phyloP scores from a whole-genome alignment of 768 basidiomycete genomes.

The Phanerochaete sordida region DNA sequence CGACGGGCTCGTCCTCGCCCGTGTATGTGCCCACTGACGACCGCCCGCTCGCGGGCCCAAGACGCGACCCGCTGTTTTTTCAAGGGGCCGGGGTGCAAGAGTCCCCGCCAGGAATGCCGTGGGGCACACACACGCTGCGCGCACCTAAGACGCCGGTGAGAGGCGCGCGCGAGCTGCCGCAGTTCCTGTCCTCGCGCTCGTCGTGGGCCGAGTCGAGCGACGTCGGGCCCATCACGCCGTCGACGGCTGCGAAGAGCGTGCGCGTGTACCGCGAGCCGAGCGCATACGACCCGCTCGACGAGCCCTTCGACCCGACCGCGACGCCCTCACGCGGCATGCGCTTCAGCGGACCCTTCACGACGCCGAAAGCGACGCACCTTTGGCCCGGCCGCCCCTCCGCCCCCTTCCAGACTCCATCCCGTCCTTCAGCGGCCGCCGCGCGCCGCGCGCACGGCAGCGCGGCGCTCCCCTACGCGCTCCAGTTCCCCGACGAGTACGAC shows the following conservation, averaged over 20 bases:
- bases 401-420: conserved; percentile 53
- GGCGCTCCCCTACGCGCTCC: conserved; percentile 19
- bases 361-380: conserved; percentile 49
- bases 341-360: conserved; percentile 54
- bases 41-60: conserved; percentile 32
- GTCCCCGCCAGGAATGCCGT: conserved; percentile 48
- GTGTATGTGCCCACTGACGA: conserved; percentile 69
- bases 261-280: conserved; percentile 25
- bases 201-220: conserved; percentile 51
- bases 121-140: conserved; percentile 35
- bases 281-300: conserved; percentile 40
- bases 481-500: conserved; percentile 33
- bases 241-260: conserved; percentile 26
- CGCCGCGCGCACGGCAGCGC: conserved; percentile 8
- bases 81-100: conserved; percentile 47
- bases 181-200: conserved; percentile 26
- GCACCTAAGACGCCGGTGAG: conserved; percentile 51
- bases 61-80: conserved; percentile 57
- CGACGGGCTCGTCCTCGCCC: conserved; percentile 52
- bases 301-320: conserved; percentile 73
- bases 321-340: conserved; percentile 79
- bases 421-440: conserved; percentile 19
- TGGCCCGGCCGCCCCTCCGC: conserved; percentile 40
- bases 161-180: conserved; percentile 13
- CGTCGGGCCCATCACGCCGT: conserved; percentile 55